Evolutionary conservation across 805 yeast species (phyloP).

Genomic region (Ogataea naganishii): DNA sequence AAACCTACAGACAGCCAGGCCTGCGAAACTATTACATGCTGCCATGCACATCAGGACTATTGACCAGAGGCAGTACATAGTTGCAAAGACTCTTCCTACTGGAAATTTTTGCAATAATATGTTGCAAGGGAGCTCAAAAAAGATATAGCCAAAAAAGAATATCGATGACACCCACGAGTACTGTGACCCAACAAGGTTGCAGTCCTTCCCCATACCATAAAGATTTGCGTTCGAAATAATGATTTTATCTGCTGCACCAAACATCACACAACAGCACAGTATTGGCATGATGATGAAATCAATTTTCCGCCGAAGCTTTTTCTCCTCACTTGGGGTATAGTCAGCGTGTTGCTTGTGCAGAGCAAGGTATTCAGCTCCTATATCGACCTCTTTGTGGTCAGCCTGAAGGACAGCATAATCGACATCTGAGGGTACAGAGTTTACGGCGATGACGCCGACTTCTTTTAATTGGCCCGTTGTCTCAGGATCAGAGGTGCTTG

Average conservation of each 20-base stretch:
- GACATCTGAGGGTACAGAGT: no score
- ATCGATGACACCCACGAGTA: constrained; percentile 43
- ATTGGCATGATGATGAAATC: constrained; percentile 14
- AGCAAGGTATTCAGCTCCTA: no score
- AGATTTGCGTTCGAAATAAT: constrained; percentile 21
- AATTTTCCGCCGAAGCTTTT: constrained; percentile 10
- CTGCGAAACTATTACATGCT: constrained; percentile 32
- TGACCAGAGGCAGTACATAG: constrained; percentile 32
- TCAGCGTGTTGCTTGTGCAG: no score
- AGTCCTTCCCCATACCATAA: constrained; percentile 37
- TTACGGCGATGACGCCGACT: no score
- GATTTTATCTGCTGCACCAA: constrained; percentile 15
- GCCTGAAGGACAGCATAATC: no score
- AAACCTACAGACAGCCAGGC: constrained; percentile 35
- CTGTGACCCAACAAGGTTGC: constrained; percentile 33
- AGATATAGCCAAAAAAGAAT: constrained; percentile 40
- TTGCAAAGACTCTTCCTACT: constrained; percentile 27
- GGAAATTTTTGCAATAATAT: constrained; percentile 33
- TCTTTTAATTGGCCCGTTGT: no score
- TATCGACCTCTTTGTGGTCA: no score
- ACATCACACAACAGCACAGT: constrained; percentile 10
- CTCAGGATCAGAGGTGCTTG: no score
- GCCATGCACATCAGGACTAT: constrained; percentile 33
- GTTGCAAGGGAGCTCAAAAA: constrained; percentile 33
- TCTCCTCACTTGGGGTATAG: no score